Evolutionary conservation across 78 protist species (phyloP), one percentile per base, ranked within the genome.

Genomic region (Planoprotostelium fungivorum): DNA sequence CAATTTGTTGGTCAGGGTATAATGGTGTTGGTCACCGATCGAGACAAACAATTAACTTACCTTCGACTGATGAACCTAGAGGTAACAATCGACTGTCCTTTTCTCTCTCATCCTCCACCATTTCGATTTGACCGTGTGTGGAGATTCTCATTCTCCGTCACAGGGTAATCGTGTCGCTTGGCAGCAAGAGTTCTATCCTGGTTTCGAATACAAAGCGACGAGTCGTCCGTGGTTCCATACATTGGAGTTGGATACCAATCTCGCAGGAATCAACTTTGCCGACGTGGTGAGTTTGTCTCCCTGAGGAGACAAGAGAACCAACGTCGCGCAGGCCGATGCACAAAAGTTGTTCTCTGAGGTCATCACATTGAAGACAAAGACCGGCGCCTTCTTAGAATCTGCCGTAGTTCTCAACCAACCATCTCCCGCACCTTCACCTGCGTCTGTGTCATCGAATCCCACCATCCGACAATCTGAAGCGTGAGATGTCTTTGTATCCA

Each of bases 151-250:
- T 51, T 38, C 5, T 5, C 29, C 28, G 38, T 36, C 34, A 1
- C 28, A 91, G 87, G 0, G 36, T 35, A 84, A 87, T 25, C 73
- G 90, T 63, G 38, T 37, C 38, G 83, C 86, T n/a, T 94, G 90
- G 36, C 91, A 92, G 83, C 96, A 94, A 86, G 96, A 94, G 87
- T 36, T 94, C 5, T 94, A 94, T 38, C 90, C 88, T 29, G 35
- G 86, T 29, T 91, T 94, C 63, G 93, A 89, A 0, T 89, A 38
- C 37, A 38, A 86, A 86, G 39, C 84, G 31, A 38, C 88, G 38
- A 83, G 90, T 88, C 31, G 90, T 91, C 90, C 73, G 16, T 51
- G 73, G 73, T 90, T 94, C 88, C 88, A 92, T n/a, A 89, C 90
- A 9, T 92, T 94, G 85, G 96, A 94, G 89, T 91, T 91, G 88